phyloP scores from a whole-genome alignment of 164 flowering plant genomes.

The Chimonanthus salicifolius region DNA sequence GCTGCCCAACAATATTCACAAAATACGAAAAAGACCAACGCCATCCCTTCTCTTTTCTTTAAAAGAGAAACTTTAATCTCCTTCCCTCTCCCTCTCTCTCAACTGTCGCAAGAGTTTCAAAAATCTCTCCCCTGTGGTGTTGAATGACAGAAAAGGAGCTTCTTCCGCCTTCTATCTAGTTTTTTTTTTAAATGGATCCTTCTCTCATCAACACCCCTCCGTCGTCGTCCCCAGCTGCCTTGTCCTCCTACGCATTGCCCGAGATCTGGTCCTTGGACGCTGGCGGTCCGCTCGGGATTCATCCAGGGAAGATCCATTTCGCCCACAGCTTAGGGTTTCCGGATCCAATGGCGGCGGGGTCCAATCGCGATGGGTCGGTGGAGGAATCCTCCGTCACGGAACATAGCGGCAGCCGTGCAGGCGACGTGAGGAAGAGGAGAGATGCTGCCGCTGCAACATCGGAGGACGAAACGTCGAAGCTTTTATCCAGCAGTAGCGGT shows the following conservation, averaged over 20 bases:
- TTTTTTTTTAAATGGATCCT: not conserved
- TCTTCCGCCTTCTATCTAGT: not conserved
- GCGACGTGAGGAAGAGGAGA: conserved; percentile 28
- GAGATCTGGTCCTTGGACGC: not conserved
- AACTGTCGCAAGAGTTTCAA: no score
- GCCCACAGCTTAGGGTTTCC: conserved; percentile 22
- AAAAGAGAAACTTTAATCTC: no score
- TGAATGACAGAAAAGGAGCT: no score
- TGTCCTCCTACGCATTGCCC: not conserved
- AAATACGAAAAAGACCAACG: not conserved
- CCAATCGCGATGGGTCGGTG: conserved; percentile 33
- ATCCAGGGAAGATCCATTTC: conserved; percentile 27
- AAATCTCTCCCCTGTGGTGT: no score
- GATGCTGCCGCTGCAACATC: conserved; percentile 22
- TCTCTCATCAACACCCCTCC: not conserved
- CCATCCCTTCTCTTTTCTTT: not conserved
- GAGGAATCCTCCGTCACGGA: conserved; percentile 68
- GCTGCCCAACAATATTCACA: not conserved
- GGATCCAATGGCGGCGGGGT: conserved; percentile 13
- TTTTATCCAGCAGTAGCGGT: conserved; percentile 44
- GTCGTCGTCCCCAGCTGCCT: not conserved
- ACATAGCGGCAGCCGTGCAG: conserved; percentile 42
- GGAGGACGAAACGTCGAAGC: conserved; percentile 45
- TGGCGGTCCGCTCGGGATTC: not conserved
- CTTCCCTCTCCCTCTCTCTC: no score